Evolutionary conservation across 2,329 filamentous ascomycete genomes (phyloP), one percentile per base, ranked within the genome.

Genomic region (Fusarium dimerum): DNA sequence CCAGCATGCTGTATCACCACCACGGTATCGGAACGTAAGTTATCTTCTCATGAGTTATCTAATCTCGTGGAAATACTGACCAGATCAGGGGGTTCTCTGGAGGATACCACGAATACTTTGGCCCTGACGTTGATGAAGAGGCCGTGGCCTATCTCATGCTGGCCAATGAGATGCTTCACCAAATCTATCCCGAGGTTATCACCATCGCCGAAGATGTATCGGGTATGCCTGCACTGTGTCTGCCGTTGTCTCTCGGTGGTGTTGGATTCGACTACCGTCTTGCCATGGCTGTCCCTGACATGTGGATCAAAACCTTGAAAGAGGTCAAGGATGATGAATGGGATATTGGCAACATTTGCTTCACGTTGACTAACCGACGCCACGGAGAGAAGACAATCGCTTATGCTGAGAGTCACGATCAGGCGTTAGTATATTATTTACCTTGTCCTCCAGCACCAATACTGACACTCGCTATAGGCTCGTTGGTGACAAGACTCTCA

Each of bases 231-330:
- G 93, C 92, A n/a, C 79, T 99, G 44, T 97, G 94, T 72, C 74
- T 99, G 38, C 86, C 90, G 7, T 78, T 97, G 39, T 87, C 88
- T 1, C 78, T 97, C 2, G 94, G 94, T 16, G 94, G 94, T 56
- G 85, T 97, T 62, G 94, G 94, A 26, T 99, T 99, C 70, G 94
- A 99, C 74, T 99, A 99, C 73, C 86, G 94, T 61, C 84, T 99
- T 32, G 92, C 92, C 50, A 99, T 99, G 94, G 94, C 94, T 5
- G 86, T 99, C 57, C 94, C 94, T 5, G 94, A 99, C 71, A 90
- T 99, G 85, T 99, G 95, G 85, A 99, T 99, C 80, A 99, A 99
- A 76, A 90, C 95, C 68, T 74, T 97, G 56, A 99, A 99, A 73
- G 94, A 99, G 75, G 86, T 91, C 71, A 82, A 88, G 67, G 94